Conservation (phyloP, 257 asterid genomes). For the Nicotiana undulata region DNA sequence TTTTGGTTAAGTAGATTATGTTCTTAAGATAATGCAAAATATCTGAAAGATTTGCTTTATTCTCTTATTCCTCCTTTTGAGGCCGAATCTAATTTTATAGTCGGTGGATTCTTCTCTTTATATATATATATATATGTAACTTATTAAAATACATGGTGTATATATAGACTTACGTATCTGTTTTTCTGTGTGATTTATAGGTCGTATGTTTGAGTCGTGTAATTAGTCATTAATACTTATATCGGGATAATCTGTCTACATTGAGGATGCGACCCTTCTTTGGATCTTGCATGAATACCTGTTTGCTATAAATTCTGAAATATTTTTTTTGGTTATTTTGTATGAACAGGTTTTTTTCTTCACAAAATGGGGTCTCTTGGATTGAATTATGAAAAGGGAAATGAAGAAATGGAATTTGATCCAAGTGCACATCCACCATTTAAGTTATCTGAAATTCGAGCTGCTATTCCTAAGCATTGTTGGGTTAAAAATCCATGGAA, state of each 20-base stretch:
- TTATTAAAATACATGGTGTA: no score
- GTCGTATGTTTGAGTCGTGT: rapidly evolving
- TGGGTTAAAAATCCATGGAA: constrained; percentile 33
- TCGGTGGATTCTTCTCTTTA: not conserved
- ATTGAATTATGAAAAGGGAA: not conserved
- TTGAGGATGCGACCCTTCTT: rapidly evolving
- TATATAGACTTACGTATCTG: no score
- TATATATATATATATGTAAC: not conserved
- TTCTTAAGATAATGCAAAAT: not conserved
- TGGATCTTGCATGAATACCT: no score
- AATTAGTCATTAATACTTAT: no score
- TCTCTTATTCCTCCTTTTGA: not conserved
- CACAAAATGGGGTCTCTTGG: constrained; percentile 5
- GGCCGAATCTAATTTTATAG: not conserved
- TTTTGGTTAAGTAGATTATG: not conserved
- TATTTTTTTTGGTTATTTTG: no score
- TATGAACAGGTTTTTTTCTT: not conserved
- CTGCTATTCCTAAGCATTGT: constrained; percentile 41
- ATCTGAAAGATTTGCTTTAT: not conserved
- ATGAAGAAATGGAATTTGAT: constrained; percentile 16
- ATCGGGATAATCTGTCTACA: no score
- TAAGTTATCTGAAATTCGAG: constrained; percentile 30
- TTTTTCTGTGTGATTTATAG: no score
- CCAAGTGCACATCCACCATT: constrained; percentile 34
- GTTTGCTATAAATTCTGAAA: not conserved